Percentiles rank a stretch among this genome's conserved stretches.
phyloP scores from a whole-genome alignment of 306 rosid genomes.

The Malus domestica region DNA sequence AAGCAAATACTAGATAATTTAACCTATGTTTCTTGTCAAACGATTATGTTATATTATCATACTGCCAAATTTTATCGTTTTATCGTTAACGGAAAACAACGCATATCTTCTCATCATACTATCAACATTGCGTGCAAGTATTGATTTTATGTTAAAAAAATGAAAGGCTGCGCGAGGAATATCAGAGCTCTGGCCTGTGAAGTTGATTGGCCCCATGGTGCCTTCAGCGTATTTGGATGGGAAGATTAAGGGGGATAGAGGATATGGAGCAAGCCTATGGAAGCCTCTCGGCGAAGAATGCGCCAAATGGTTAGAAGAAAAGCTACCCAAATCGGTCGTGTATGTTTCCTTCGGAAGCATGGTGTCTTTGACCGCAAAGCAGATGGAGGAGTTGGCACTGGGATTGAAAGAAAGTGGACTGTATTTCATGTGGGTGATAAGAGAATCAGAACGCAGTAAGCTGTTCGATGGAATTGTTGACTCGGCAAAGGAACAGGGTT shows the following conservation, averaged over 20 bases:
- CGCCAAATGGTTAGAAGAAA: conserved; percentile 28
- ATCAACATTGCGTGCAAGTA: background rate
- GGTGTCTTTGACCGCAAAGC: conserved; percentile 18
- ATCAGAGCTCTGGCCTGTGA: conserved; percentile 25
- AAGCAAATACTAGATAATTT: background rate
- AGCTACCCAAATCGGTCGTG: conserved; percentile 23
- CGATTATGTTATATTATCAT: background rate
- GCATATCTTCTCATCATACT: background rate
- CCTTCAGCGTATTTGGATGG: conserved; percentile 45
- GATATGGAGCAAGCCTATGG: conserved; percentile 33
- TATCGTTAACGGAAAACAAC: background rate
- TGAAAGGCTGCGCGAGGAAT: conserved; percentile 4
- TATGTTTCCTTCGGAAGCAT: conserved; percentile 46
- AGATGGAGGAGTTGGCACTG: conserved; percentile 26
- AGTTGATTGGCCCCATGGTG: conserved; percentile 35
- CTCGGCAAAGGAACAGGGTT: conserved; percentile 25
- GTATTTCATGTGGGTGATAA: conserved; percentile 35
- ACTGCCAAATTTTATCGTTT: background rate
- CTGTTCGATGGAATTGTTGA: conserved; percentile 33
- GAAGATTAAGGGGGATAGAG: conserved; percentile 17
- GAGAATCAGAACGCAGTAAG: conserved; percentile 12
- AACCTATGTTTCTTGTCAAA: no score
- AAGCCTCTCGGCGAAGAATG: conserved; percentile 11
- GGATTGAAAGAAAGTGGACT: conserved; percentile 25
- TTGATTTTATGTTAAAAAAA: background rate